Base-by-base conservation (phyloP, 2,329 filamentous ascomycete genomes). In the Bipolaris victoriae region DNA sequence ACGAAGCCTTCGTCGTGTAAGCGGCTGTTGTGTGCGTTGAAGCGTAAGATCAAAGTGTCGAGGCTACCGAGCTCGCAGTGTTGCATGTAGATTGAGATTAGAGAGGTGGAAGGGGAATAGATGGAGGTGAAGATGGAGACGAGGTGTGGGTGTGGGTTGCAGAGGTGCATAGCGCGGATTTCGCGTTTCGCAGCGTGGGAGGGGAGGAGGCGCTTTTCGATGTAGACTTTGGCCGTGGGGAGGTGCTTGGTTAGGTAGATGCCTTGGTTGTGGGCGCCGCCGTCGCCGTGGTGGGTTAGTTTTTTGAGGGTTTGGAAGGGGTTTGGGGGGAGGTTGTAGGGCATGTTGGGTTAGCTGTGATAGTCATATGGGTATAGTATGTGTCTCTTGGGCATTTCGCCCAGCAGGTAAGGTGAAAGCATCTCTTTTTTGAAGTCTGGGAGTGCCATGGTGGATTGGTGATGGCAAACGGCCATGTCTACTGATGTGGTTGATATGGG, bases 41-140 rank as follows among this genome's bases (percentile, higher is more conserved):
- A 63, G 0, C 50, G 53, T 1, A 16, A 9, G 20, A 63, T 63
- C 2, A 63, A 9, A 2, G 22, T 29, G 22, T 66, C 59, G 4
- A 68, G 48, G 5, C 50, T 57, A 5, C 65, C 65, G 1, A 63
- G 56, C 26, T 64, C 61, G 44, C 62, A 66, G 43, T 53, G 39
- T 33, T 61, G 50, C 52, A 63, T 61, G 49, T 53, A 65, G 13
- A 66, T 49, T 10, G 45, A 55, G 7, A 20, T 5, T 11, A 5
- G 26, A 3, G 16, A 13, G 6, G 39, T 29, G 29, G 11, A n/a
- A 9, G 9, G 7, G 2, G 29, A 7, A n/a, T 22, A 10, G 13
- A n/a, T 5, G 16, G n/a, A 22, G 3, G 29, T 20, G 39, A 51
- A 51, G 37, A 51, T 16, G 29, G 18, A 35, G 15, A 51, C 18